Evolutionary conservation across 2,329 filamentous ascomycete genomes (phyloP).

Genomic region (Aspergillus unguis): DNA sequence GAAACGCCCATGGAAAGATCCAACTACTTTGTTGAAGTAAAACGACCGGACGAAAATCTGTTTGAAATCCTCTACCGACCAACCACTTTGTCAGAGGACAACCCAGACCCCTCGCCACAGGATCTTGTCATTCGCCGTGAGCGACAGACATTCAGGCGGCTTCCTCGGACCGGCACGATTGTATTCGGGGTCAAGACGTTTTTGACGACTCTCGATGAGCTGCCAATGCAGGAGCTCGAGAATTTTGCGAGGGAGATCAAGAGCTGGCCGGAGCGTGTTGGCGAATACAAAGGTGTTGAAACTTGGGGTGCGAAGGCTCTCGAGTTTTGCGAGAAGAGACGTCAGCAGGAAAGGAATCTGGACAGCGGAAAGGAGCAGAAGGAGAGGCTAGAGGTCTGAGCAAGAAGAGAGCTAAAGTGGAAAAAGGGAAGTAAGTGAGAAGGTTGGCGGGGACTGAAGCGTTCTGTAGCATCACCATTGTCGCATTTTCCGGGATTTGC

Average conservation of each 20-base stretch:
- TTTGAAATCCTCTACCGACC: conserved; percentile 47
- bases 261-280: conserved; percentile 46
- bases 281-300: conserved; percentile 44
- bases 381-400: not conserved
- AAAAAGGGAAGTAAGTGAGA: not conserved
- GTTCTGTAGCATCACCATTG: conserved; percentile 16
- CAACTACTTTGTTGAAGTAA: conserved; percentile 51
- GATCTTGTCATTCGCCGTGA: conserved; percentile 50
- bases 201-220: conserved; percentile 40
- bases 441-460: conserved; percentile 1
- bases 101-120: conserved; percentile 34
- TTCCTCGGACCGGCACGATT: conserved; percentile 45
- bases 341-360: not conserved
- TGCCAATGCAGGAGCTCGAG: conserved; percentile 40
- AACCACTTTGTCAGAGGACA: conserved; percentile 38
- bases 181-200: conserved; percentile 52
- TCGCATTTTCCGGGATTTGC: conserved; percentile 15
- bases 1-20: conserved; percentile 48
- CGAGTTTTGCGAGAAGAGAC: conserved; percentile 33
- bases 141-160: conserved; percentile 48
- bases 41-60: conserved; percentile 34
- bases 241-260: conserved; percentile 44
- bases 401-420: conserved; percentile 8
- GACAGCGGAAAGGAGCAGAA: not conserved
- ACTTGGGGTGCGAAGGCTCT: conserved; percentile 43